These are phyloP conservation scores for Artemisia argyi DNA, from an alignment of 129 eudicot species.

Conservation along the genomic window DNA sequence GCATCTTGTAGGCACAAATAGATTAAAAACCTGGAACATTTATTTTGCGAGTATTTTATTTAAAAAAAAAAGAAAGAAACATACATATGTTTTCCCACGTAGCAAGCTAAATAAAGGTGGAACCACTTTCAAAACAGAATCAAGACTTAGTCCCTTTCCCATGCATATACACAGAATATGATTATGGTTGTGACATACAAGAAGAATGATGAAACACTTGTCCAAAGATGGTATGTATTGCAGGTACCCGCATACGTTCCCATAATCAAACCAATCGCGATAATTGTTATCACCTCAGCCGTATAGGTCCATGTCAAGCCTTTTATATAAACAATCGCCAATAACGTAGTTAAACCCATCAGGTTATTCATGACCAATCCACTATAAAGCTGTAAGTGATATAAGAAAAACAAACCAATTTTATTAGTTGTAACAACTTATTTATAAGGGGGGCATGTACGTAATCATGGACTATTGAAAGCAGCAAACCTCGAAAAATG, in stretches of 20 bases:
- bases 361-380: slow-evolving; percentile 60
- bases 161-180: no score
- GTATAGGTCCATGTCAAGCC: slow-evolving; percentile 45
- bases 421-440: background rate
- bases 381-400: slow-evolving; percentile 46
- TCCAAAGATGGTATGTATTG: background rate
- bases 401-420: background rate
- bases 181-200: no score
- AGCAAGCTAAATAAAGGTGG: background rate
- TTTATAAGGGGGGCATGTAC: background rate
- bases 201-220: background rate
- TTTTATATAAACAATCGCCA: slow-evolving; percentile 41
- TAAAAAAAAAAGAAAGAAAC: no score
- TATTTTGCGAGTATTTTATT: no score
- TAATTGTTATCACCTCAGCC: slow-evolving; percentile 49
- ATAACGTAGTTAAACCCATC: slow-evolving; percentile 36
- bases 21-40: no score
- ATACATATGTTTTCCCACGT: no score
- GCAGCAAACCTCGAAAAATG: slow-evolving; percentile 40
- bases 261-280: slow-evolving; percentile 10
- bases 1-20: no score
- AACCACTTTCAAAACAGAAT: no score
- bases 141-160: no score
- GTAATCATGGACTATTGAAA: background rate
- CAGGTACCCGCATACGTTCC: background rate